Percentiles rank a stretch among this genome's conserved stretches.
Evolutionary conservation across 257 asterid species (phyloP).

Genomic region (Capsicum chinense): DNA sequence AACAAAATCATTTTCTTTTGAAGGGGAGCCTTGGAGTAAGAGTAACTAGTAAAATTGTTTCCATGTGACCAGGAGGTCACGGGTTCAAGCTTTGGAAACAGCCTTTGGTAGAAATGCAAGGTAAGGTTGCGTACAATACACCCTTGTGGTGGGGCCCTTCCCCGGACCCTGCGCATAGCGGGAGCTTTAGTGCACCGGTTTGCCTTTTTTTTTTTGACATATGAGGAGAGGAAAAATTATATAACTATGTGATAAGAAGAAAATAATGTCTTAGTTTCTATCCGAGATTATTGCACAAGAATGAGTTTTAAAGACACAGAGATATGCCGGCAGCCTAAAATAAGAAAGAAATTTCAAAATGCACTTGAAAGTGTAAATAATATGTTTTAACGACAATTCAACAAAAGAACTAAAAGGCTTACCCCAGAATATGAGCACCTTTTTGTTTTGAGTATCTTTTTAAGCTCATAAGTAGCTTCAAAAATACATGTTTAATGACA

Average conservation of each 20-base stretch:
- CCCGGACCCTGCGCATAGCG: no score
- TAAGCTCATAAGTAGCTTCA: not conserved
- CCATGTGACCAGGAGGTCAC: no score
- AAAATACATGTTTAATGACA: not conserved
- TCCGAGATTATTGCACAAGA: not conserved
- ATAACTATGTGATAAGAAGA: not conserved
- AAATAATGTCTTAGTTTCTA: not conserved
- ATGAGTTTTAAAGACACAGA: not conserved
- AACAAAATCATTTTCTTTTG: not conserved
- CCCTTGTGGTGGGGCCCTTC: no score
- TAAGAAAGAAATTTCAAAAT: not conserved
- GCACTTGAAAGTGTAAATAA: not conserved
- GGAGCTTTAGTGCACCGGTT: no score
- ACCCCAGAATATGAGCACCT: not conserved
- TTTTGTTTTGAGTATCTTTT: not conserved
- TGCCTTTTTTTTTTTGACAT: no score
- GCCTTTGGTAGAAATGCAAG: no score
- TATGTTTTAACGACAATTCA: not conserved
- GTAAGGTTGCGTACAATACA: no score
- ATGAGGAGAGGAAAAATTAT: not conserved
- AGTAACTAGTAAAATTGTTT: no score
- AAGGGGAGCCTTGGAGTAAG: no score
- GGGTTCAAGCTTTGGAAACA: no score
- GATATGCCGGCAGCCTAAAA: not conserved
- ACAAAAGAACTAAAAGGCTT: not conserved